Conservation (phyloP, 2,329 filamentous ascomycete species). For the Pestalotiopsis sp. region DNA sequence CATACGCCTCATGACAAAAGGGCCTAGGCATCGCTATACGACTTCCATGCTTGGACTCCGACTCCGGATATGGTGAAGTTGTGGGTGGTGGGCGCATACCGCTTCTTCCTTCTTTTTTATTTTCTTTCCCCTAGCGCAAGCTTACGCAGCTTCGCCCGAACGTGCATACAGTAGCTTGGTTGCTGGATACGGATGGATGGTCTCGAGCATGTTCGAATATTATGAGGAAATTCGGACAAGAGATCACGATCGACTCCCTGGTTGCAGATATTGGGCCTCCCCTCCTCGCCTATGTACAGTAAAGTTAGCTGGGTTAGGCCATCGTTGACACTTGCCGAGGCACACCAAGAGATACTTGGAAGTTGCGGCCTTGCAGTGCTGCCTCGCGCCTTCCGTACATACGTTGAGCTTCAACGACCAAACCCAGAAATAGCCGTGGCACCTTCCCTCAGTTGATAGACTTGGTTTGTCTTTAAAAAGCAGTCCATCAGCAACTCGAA, state of each 20-base stretch:
- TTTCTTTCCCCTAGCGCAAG: background rate
- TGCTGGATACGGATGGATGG: background rate
- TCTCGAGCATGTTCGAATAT: background rate
- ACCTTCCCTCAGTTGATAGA: background rate
- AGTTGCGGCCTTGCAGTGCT: background rate
- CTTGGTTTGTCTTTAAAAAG: background rate
- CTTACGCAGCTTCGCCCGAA: background rate
- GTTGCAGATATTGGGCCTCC: background rate
- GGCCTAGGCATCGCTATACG: slow-evolving; percentile 2
- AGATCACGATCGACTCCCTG: slow-evolving; percentile 1
- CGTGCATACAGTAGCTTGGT: background rate
- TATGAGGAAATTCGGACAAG: background rate
- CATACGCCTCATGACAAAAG: background rate
- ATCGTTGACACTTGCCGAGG: background rate
- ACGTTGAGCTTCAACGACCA: background rate
- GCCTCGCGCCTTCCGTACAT: background rate
- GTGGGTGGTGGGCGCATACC: slow-evolving; percentile 6
- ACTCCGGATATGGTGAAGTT: background rate
- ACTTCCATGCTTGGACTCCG: slow-evolving; percentile 3
- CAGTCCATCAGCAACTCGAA: background rate
- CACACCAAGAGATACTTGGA: background rate
- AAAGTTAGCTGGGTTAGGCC: background rate
- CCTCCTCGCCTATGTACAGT: background rate
- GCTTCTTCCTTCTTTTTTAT: background rate
- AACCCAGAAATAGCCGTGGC: background rate